These are phyloP conservation scores for Leccinum ochraceum DNA, from an alignment of 768 basidiomycete genomes.

Conservation along the genomic window DNA sequence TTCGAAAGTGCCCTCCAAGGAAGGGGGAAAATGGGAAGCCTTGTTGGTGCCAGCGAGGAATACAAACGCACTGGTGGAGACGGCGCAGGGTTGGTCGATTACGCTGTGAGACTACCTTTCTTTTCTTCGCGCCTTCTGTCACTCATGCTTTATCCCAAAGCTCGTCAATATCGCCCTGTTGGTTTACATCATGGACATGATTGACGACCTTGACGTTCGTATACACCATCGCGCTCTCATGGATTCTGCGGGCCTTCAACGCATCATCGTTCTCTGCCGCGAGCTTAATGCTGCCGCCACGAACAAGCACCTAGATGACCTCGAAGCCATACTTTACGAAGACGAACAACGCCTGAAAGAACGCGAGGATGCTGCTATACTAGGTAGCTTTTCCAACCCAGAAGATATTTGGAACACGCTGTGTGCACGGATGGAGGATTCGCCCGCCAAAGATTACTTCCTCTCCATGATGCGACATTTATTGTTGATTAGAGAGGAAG, in stretches of 20 bases:
- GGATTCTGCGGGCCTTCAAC: slow-evolving; percentile 81
- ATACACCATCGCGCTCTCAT: slow-evolving; percentile 87
- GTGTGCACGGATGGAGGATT: slow-evolving; percentile 70
- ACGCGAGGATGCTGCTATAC: slow-evolving; percentile 71
- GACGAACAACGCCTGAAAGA: slow-evolving; percentile 75
- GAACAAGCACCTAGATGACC: slow-evolving; percentile 62
- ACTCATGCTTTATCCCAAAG: slow-evolving; percentile 22
- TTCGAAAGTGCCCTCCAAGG: slow-evolving; percentile 76
- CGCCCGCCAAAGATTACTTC: slow-evolving; percentile 81
- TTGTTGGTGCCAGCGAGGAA: slow-evolving; percentile 94
- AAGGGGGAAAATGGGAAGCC: slow-evolving; percentile 91
- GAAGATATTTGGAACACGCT: slow-evolving; percentile 88
- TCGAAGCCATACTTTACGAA: slow-evolving; percentile 64
- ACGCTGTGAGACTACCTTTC: slow-evolving; percentile 61
- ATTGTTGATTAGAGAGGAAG: slow-evolving; percentile 87
- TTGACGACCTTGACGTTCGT: slow-evolving; percentile 81
- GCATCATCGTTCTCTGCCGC: slow-evolving; percentile 69
- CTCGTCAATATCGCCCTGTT: slow-evolving; percentile 69
- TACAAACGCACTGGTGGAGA: slow-evolving; percentile 65
- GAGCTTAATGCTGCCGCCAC: slow-evolving; percentile 64
- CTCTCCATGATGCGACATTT: slow-evolving; percentile 94
- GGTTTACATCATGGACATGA: slow-evolving; percentile 59
- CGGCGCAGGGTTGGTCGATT: slow-evolving; percentile 76
- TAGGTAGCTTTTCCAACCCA: slow-evolving; percentile 76
- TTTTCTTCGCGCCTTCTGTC: not conserved